Conservation (phyloP, 1,284 basidiomycete species). For the Sporisorium exsertum region DNA sequence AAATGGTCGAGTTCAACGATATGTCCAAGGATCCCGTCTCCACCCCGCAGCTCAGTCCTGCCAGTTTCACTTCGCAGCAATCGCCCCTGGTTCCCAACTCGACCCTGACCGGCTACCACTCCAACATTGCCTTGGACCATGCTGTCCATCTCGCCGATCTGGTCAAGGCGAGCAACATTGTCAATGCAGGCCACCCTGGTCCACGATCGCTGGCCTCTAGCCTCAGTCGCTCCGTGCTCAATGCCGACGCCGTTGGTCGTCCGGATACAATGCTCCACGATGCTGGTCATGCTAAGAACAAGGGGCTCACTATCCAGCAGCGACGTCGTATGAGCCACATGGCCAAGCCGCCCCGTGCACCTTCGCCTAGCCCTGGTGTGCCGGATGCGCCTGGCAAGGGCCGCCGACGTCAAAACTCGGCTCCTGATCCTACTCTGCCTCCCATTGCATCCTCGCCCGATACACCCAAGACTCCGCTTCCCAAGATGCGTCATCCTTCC, state of each 20-base stretch:
- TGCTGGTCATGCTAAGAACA: background rate
- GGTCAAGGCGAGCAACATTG: constrained; percentile 37
- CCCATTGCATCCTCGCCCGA: constrained; percentile 29
- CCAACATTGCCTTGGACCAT: constrained; percentile 39
- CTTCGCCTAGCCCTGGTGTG: background rate
- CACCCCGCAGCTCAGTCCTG: constrained; percentile 33
- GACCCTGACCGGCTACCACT: constrained; percentile 42
- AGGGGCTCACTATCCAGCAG: constrained; percentile 47
- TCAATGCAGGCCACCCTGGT: constrained; percentile 36
- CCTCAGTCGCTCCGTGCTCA: constrained; percentile 46
- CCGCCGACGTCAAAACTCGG: constrained; percentile 43
- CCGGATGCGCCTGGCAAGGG: background rate
- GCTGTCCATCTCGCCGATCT: constrained; percentile 41
- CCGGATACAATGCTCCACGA: constrained; percentile 8
- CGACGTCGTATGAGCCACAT: constrained; percentile 43
- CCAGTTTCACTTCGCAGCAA: constrained; percentile 22
- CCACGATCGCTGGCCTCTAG: constrained; percentile 42
- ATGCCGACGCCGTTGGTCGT: constrained; percentile 24
- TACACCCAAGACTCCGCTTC: constrained; percentile 16
- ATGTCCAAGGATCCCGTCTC: constrained; percentile 8
- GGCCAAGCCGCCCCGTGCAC: background rate
- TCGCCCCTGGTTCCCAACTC: constrained; percentile 33
- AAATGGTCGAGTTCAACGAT: constrained; percentile 23
- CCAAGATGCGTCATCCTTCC: constrained; percentile 16
- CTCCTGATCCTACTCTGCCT: constrained; percentile 29